Evolutionary conservation across 1,284 basidiomycete genomes (phyloP).

Genomic region (Meira nashicola): DNA sequence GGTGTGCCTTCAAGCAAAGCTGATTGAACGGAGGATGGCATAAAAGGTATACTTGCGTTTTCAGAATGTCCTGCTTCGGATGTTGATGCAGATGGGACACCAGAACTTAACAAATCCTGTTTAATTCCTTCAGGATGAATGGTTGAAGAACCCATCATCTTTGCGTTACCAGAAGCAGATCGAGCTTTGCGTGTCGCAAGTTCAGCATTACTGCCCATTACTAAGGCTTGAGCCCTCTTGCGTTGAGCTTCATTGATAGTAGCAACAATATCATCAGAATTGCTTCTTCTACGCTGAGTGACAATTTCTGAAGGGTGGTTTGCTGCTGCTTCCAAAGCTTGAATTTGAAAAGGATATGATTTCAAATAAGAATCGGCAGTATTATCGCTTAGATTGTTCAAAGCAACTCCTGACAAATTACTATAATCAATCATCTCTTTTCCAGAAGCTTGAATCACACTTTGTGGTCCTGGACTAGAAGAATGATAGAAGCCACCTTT

Average conservation of each 20-base stretch:
- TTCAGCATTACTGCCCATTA: not conserved
- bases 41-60: not conserved
- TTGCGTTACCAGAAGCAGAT: not conserved
- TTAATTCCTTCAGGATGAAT: not conserved
- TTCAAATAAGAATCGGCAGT: too few relatives aligned
- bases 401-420: too few relatives aligned
- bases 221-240: not conserved
- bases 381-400: too few relatives aligned
- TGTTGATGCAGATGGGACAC: not conserved
- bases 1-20: not conserved
- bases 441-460: not conserved
- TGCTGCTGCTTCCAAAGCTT: not conserved
- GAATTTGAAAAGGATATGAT: too few relatives aligned
- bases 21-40: not conserved
- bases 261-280: conserved; percentile 4
- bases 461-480: not conserved
- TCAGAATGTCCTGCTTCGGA: not conserved
- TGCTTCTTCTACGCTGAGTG: not conserved
- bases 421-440: too few relatives aligned
- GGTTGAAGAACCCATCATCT: not conserved
- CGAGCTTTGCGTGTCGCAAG: not conserved
- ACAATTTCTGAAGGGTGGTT: not conserved
- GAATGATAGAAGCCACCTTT: not conserved
- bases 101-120: not conserved
- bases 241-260: not conserved